Evolutionary conservation across 2,329 filamentous ascomycete genomes (phyloP), one percentile per base, ranked within the genome.

Genomic region (Colletotrichum ledebouriae): DNA sequence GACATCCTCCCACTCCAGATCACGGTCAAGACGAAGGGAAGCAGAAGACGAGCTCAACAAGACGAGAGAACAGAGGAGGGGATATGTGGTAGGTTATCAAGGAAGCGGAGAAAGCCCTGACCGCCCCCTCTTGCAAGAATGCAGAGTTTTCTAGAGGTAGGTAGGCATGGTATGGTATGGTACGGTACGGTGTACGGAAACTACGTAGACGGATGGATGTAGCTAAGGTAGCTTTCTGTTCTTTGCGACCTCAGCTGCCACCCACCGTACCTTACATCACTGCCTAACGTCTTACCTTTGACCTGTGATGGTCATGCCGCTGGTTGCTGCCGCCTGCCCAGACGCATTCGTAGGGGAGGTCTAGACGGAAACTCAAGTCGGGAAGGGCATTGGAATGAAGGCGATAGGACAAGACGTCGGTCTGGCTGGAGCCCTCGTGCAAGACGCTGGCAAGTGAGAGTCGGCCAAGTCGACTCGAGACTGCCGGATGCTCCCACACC

Each of bases 401-500:
- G 46, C 20, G 60, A 59, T 58, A 52, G 61, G 53, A 52, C 53
- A 57, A 33, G 17, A 50, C 25, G 25, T 22, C 13, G 29, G 59
- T n/a, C 37, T 50, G 49, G 46, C 55, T 65, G 55, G 62, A 33
- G 10, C 57, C 37, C 42, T 67, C 56, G 63, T 71, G 69, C 69
- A 63, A 20, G 53, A 29, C 59, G 44, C 52, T 68, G 55, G 69
- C 66, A 61, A 70, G 65, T 70, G 34, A 61, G 56, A 69, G 60
- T 42, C 42, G 66, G 69, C 69, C 69, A 71, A 71, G 69, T 67
- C 69, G 53, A 47, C 44, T 12, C 4, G 20, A 59, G 56, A 61
- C 61, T 59, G 53, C 37, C 55, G 42, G 59, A 20, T n/a, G 37
- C 41, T 64, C 41, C 60, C 41, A 64, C 65, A 68, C 65, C 65